Conservation (phyloP, 2,329 filamentous ascomycete genomes). For the Parastagonospora nodorum region DNA sequence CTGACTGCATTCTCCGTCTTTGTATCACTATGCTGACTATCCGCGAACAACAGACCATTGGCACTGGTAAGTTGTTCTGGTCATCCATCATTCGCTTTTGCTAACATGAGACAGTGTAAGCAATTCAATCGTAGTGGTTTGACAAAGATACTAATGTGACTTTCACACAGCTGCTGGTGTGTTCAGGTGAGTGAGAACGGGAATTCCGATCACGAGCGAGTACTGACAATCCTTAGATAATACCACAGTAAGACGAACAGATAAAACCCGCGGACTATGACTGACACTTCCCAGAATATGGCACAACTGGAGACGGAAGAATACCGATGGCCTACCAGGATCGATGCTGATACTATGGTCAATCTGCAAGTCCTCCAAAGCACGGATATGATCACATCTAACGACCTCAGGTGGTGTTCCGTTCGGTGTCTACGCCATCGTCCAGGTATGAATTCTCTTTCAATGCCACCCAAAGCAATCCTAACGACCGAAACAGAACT, state of each 20-base stretch:
- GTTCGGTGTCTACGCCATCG: conserved; percentile 58
- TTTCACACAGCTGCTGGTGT: conserved; percentile 46
- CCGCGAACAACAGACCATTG: conserved; percentile 38
- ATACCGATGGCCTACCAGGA: conserved; percentile 64
- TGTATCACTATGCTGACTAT: conserved; percentile 18
- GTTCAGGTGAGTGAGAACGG: conserved; percentile 40
- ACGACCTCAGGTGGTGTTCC: conserved; percentile 47
- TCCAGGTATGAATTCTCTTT: conserved; percentile 47
- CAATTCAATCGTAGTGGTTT: neutral
- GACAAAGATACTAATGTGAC: conserved; percentile 19
- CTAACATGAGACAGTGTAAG: conserved; percentile 33
- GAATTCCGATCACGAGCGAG: neutral
- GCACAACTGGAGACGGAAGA: conserved; percentile 65
- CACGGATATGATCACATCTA: conserved; percentile 2
- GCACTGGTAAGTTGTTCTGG: conserved; percentile 37
- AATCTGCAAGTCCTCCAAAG: conserved; percentile 47
- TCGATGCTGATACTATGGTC: conserved; percentile 69
- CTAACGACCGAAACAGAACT: conserved; percentile 47
- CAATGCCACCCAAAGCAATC: neutral
- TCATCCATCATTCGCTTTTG: neutral
- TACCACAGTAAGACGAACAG: conserved; percentile 42
- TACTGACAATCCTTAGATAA: conserved; percentile 31
- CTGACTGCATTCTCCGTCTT: conserved; percentile 3
- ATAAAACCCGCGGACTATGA: neutral
- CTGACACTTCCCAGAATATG: conserved; percentile 54